Evolutionary conservation across 805 yeast genomes (phyloP).

Genomic region (Ogataea glucozyma): DNA sequence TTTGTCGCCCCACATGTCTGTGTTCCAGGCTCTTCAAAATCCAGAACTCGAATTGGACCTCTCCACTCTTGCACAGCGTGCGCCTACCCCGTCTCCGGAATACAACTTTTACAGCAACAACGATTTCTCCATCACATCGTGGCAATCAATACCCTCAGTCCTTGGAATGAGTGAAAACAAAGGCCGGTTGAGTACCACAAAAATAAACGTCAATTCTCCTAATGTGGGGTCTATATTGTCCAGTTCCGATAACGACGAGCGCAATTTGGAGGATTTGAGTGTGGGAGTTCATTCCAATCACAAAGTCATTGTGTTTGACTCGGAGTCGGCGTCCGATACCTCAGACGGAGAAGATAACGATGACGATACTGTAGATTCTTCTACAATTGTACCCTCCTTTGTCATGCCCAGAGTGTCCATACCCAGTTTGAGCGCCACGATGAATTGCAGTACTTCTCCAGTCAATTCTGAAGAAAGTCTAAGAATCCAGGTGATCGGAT

Average conservation of each 20-base stretch:
- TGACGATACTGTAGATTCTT: conserved; percentile 24
- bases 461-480: no score
- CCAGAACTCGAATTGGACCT: conserved; percentile 34
- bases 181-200: conserved; percentile 6
- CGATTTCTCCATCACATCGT: conserved; percentile 38
- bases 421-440: no score
- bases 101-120: conserved; percentile 16
- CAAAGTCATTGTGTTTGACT: conserved; percentile 28
- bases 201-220: conserved; percentile 23
- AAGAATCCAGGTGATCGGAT: conserved; percentile 34
- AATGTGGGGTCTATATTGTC: conserved; percentile 35
- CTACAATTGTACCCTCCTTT: conserved; percentile 37
- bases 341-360: conserved; percentile 25
- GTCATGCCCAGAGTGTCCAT: conserved; percentile 40
- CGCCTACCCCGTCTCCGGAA: not conserved
- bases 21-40: conserved; percentile 35
- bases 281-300: conserved; percentile 16
- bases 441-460: no score
- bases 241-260: conserved; percentile 35
- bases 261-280: conserved; percentile 19
- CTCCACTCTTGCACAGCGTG: conserved; percentile 9
- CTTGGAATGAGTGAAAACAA: conserved; percentile 4
- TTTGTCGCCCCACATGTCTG: conserved; percentile 36
- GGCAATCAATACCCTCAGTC: conserved; percentile 34
- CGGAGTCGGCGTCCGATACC: conserved; percentile 24